Conservation (phyloP, 345 rosid genomes). For the Eucalyptus sp. region DNA sequence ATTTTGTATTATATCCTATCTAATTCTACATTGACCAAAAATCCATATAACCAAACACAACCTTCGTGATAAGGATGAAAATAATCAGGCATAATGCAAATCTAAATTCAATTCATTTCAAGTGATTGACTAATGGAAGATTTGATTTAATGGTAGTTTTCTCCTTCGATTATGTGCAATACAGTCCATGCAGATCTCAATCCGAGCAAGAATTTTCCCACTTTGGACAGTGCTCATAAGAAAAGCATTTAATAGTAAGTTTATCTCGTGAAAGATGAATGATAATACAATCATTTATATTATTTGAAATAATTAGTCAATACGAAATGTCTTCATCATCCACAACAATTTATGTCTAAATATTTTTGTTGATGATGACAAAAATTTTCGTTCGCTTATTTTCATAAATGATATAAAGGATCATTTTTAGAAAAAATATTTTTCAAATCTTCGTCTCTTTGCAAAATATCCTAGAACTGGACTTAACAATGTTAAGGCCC, state of each 20-base stretch:
- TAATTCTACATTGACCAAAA: too few relatives aligned
- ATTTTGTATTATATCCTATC: neutral
- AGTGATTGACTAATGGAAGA: neutral
- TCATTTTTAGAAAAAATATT: too few relatives aligned
- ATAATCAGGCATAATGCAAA: neutral
- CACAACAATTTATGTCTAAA: neutral
- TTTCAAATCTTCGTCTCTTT: neutral
- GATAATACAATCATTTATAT: too few relatives aligned
- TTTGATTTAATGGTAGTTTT: too few relatives aligned
- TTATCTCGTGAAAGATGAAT: rapidly evolving
- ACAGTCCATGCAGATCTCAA: neutral
- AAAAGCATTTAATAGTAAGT: rapidly evolving
- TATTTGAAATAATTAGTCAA: too few relatives aligned
- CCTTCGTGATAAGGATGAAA: neutral
- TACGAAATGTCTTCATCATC: neutral
- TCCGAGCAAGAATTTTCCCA: neutral
- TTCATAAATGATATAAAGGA: too few relatives aligned
- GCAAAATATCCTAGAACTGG: neutral
- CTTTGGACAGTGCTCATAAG: neutral
- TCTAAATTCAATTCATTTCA: too few relatives aligned
- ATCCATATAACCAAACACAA: neutral
- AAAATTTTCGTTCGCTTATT: rapidly evolving
- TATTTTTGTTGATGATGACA: neutral
- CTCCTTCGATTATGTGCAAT: too few relatives aligned
- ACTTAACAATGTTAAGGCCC: neutral